Base-by-base conservation (phyloP, 805 yeast genomes). In the Maudiozyma serrabonitensis region DNA sequence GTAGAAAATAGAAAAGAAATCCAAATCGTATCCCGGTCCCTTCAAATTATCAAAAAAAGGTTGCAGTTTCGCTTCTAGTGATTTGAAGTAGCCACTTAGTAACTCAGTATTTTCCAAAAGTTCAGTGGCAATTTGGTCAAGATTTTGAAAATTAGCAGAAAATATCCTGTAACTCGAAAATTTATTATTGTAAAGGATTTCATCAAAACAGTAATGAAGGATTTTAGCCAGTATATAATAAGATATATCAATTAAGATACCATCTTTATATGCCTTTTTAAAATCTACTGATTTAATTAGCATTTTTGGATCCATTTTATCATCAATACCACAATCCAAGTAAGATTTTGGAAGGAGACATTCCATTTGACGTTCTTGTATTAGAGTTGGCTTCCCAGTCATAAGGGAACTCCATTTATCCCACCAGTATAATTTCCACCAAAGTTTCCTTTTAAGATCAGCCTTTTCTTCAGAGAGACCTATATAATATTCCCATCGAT, bases 361-460 rank as follows among this genome's bases (percentile, higher is more conserved):
- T 11, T 34, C 40, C 7, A 35, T 46, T 12, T 32, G 39, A 13
- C 44, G 35, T 9, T 50, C 52, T 11, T 49, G 23, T 1, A 54
- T 43, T 18, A 47, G 12, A 6, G 48, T 46, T 9, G 52, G 51
- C 28, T 54, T 56, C 0, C 59, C 59, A 3, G 55, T 45, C 4
- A 41, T 23, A 2, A 50, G 12, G 4, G 56, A 31, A 42, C 41
- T 45, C 59, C 57, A 56, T 25, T 48, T 49, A 47, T 54, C 58
- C 57, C 57, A 54, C 58, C 57, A 54, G 19, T 48, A 49, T 25
- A 50, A 43, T 12, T 46, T 49, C 60, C 59, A 56, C 57, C 57
- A 56, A 4, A 52, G 12, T 32, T 39, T 39, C 16, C 60, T 46
- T 8, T 45, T 43, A 21, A 44, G 25, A 18, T 56, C 54, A 1